Conservation (phyloP, 2,329 filamentous ascomycete species). For the Cercospora brassicicola region DNA sequence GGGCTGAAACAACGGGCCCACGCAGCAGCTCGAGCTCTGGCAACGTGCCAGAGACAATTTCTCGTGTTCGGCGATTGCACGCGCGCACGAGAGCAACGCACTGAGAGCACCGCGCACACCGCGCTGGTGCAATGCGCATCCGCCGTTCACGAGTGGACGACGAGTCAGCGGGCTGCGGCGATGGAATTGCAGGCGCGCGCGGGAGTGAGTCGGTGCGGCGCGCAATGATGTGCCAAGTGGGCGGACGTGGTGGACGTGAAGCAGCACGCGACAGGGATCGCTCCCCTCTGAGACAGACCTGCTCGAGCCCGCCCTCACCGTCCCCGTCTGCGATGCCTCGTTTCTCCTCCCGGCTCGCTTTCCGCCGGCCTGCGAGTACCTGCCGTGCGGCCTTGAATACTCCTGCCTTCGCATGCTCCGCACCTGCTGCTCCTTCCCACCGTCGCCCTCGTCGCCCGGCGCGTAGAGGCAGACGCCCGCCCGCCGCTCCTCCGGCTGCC, state of each 20-base stretch:
- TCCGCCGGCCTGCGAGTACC: neutral
- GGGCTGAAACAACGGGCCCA: neutral
- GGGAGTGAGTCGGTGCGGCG: neutral
- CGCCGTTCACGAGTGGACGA: neutral
- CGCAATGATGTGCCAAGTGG: neutral
- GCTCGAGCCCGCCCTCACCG: neutral
- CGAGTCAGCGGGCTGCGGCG: neutral
- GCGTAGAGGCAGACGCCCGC: neutral
- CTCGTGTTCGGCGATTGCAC: neutral
- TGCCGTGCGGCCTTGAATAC: neutral
- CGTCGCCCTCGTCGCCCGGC: neutral
- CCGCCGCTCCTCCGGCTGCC: neutral
- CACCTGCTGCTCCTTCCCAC: neutral
- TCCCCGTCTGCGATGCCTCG: neutral
- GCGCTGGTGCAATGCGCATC: neutral
- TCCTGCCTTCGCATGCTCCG: neutral
- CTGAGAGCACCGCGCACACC: neutral
- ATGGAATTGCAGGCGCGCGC: neutral
- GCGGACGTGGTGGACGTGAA: neutral
- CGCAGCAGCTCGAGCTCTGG: neutral
- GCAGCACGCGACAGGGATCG: neutral
- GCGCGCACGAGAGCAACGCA: neutral
- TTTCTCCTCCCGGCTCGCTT: neutral
- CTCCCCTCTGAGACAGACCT: neutral
- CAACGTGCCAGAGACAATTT: neutral